Percentiles rank a stretch among this genome's conserved stretches.
Conservation (phyloP, 352 stramenopile species). For the Globisporangium iwayamae region DNA sequence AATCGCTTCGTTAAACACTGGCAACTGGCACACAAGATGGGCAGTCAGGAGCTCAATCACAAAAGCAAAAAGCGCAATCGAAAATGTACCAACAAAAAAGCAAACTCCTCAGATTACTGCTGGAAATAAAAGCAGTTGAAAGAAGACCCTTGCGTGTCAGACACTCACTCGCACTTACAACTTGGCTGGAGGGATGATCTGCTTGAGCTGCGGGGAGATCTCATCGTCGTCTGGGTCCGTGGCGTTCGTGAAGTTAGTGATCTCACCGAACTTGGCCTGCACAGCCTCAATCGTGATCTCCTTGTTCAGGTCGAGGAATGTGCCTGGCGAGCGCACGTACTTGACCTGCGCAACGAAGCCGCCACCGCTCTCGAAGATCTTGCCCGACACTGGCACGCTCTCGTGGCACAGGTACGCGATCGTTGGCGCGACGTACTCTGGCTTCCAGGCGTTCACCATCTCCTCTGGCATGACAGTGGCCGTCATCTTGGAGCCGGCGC, state of each 20-base stretch:
- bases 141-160: not conserved
- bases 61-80: too few species aligned
- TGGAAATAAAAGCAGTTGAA: not conserved
- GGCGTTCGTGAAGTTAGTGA: constrained; percentile 73
- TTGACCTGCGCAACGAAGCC: constrained; percentile 84
- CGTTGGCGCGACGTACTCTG: constrained; percentile 85
- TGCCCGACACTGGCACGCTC: constrained; percentile 62
- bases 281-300: constrained; percentile 76
- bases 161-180: constrained; percentile 34
- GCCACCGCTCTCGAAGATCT: constrained; percentile 83
- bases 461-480: constrained; percentile 81
- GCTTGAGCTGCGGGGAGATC: constrained; percentile 74
- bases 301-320: constrained; percentile 69
- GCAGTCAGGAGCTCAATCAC: too few species aligned
- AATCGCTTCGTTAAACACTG: too few species aligned
- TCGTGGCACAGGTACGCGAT: constrained; percentile 87
- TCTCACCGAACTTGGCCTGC: constrained; percentile 66
- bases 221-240: constrained; percentile 79
- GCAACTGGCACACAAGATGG: too few species aligned
- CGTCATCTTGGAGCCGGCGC: constrained; percentile 87
- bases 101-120: too few species aligned
- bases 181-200: constrained; percentile 65
- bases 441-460: constrained; percentile 80
- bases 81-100: too few species aligned
- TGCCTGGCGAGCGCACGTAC: constrained; percentile 63